Evolutionary conservation across 1,139 yeast species (phyloP).

Genomic region (Diutina catenulata): DNA sequence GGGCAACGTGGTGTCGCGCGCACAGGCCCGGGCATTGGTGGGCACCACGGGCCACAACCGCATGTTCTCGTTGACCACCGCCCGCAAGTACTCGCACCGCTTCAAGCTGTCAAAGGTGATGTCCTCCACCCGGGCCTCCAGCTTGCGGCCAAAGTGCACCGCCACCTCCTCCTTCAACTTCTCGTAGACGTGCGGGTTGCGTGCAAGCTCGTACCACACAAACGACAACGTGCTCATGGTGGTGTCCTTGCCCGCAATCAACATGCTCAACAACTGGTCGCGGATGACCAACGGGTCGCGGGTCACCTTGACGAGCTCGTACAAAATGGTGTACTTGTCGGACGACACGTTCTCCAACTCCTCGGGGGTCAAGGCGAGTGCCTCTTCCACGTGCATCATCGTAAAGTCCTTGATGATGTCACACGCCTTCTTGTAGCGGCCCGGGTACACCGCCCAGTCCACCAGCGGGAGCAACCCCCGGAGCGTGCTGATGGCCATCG

Average conservation of each 20-base stretch:
- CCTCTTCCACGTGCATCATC: neutral
- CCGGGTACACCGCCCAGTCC: neutral
- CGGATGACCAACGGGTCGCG: neutral
- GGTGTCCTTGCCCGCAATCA: conserved; percentile 1
- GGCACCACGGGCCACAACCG: conserved; percentile 9
- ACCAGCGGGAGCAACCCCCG: neutral
- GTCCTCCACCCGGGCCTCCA: neutral
- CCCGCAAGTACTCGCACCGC: conserved; percentile 7
- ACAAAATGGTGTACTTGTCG: neutral
- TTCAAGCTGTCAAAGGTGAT: conserved; percentile 8
- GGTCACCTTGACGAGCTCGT: conserved; percentile 1
- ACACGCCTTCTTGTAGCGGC: neutral
- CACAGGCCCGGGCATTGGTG: conserved; percentile 7
- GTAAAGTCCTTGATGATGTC: neutral
- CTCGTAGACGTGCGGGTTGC: neutral
- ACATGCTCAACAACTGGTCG: conserved; percentile 1
- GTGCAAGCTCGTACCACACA: neutral
- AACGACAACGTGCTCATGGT: neutral
- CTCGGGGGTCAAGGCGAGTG: neutral
- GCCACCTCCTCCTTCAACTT: conserved; percentile 2
- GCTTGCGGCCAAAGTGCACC: conserved; percentile 6
- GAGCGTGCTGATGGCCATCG: neutral
- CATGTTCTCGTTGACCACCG: conserved; percentile 8
- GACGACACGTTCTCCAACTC: neutral
- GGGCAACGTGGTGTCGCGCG: conserved; percentile 8